phyloP scores from a whole-genome alignment of 2,329 filamentous ascomycete species.

The Penicillium expansum region DNA sequence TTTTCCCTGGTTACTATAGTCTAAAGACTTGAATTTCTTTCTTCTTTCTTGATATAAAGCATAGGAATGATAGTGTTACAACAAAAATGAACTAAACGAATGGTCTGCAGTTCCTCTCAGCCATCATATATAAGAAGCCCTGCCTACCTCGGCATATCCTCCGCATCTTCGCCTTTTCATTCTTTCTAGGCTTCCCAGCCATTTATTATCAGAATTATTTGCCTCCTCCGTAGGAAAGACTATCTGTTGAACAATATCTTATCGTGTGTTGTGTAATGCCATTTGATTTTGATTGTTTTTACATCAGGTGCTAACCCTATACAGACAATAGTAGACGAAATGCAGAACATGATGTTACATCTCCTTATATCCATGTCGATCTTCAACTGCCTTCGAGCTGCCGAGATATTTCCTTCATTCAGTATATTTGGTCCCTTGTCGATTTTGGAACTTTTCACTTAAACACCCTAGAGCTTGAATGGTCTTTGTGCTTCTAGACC shows the following conservation, averaged over 20 bases:
- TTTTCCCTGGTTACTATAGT: slow-evolving; percentile 8
- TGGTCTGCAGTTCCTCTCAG: background rate
- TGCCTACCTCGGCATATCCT: no score
- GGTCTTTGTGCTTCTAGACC: background rate
- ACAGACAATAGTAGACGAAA: no score
- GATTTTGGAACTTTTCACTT: background rate
- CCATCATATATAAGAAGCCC: background rate
- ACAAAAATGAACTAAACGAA: background rate
- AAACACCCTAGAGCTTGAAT: background rate
- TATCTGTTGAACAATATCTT: no score
- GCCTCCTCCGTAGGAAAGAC: no score
- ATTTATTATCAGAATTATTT: background rate
- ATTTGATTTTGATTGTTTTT: no score
- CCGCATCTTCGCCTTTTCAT: background rate
- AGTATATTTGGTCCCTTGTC: no score
- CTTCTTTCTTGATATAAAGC: background rate
- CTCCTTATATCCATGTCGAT: no score
- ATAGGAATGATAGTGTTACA: background rate
- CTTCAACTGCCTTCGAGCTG: no score
- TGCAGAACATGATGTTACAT: no score
- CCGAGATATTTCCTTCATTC: no score
- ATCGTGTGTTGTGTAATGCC: no score
- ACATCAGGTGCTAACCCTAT: no score
- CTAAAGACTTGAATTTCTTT: slow-evolving; percentile 1
- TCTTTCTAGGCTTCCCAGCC: background rate